Evolutionary conservation across 768 basidiomycete species (phyloP).

Genomic region (Termitomyces sp.): DNA sequence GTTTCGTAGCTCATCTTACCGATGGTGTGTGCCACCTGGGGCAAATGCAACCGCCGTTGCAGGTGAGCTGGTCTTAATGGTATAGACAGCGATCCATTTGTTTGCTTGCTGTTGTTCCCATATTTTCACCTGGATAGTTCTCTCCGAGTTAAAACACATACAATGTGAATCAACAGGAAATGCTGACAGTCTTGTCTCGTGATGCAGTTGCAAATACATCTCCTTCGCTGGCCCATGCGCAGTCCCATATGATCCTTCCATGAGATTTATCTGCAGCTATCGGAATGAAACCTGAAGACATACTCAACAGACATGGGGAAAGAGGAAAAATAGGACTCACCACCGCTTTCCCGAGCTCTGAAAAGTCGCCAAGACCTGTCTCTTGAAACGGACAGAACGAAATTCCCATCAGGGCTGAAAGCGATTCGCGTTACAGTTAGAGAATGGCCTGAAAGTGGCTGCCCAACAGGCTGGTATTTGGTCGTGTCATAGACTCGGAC

Average conservation of each 20-base stretch:
- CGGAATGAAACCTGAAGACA: conserved; percentile 55
- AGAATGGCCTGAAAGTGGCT: conserved; percentile 76
- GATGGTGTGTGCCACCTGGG: conserved; percentile 20
- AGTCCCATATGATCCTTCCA: conserved; percentile 94
- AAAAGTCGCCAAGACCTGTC: conserved; percentile 92
- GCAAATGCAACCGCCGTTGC: conserved; percentile 79
- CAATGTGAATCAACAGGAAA: background rate
- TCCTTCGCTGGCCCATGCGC: conserved; percentile 77
- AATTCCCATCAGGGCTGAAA: conserved; percentile 83
- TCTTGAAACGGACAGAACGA: conserved; percentile 81
- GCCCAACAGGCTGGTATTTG: conserved; percentile 67
- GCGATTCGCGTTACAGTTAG: conserved; percentile 88
- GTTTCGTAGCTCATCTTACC: conserved; percentile 32
- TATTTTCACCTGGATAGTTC: conserved; percentile 65
- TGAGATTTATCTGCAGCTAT: conserved; percentile 80
- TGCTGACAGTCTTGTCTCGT: conserved; percentile 84
- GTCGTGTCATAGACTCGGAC: conserved; percentile 77
- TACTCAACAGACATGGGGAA: background rate
- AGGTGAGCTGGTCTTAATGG: conserved; percentile 70
- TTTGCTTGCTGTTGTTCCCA: conserved; percentile 51
- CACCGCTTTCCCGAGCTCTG: conserved; percentile 39
- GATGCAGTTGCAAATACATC: conserved; percentile 90
- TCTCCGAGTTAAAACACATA: background rate
- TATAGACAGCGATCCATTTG: conserved; percentile 56
- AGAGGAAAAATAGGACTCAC: conserved; percentile 25